Evolutionary conservation across 345 rosid genomes (phyloP).

Genomic region (Geranium rotundifolium): DNA sequence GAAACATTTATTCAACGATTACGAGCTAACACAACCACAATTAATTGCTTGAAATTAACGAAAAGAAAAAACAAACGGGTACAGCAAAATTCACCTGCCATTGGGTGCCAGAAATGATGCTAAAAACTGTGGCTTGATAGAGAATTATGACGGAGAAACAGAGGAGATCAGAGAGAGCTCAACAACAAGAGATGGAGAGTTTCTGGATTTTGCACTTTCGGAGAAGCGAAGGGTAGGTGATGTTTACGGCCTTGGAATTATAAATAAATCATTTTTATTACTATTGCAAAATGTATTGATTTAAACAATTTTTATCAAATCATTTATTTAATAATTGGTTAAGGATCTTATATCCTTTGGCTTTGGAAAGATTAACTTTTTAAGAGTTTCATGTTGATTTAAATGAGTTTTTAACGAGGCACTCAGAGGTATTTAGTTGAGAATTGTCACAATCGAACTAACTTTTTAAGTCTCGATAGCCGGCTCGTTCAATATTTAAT

Average conservation of each 20-base stretch:
- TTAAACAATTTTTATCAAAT: too few relatives aligned
- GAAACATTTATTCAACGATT: background rate
- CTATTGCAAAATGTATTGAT: background rate
- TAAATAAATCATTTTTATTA: background rate
- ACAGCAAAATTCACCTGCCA: background rate
- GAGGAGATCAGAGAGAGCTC: background rate
- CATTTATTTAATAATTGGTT: too few relatives aligned
- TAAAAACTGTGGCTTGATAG: background rate
- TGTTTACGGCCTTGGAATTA: background rate
- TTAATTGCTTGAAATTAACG: background rate
- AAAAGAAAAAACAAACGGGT: background rate
- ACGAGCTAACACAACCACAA: background rate
- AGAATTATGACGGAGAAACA: background rate
- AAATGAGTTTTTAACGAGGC: too few relatives aligned
- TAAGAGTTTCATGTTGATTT: too few relatives aligned
- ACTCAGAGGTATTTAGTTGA: too few relatives aligned
- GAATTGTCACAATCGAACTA: too few relatives aligned
- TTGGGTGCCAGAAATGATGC: background rate
- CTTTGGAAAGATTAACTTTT: too few relatives aligned
- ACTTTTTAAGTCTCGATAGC: too few relatives aligned
- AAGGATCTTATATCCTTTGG: too few relatives aligned
- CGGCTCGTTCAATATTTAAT: too few relatives aligned
- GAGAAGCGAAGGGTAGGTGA: background rate
- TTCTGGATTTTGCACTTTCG: background rate
- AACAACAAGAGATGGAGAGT: background rate